These are phyloP conservation scores for Euphrasia confusa DNA, from an alignment of 257 asterid species.

Conservation along the genomic window DNA sequence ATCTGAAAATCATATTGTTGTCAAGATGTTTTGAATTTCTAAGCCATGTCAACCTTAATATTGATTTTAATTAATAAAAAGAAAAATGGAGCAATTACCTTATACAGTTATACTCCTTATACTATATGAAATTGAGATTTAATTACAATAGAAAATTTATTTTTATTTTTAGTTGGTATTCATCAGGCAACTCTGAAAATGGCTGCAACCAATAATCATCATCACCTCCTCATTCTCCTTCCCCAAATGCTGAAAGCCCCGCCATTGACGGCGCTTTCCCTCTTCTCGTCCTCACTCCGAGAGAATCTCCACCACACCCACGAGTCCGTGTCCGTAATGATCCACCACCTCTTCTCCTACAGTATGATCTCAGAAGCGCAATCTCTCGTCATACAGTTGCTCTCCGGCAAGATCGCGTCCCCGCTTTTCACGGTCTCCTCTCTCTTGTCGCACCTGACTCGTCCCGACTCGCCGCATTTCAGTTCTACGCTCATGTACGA, in stretches of 20 bases:
- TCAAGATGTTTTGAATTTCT: too few relatives aligned
- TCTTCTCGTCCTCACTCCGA: slow-evolving; percentile 41
- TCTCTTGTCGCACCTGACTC: slow-evolving; percentile 38
- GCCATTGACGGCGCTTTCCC: slow-evolving; percentile 49
- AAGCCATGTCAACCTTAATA: too few relatives aligned
- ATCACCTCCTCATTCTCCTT: slow-evolving; percentile 30
- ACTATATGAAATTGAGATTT: too few relatives aligned
- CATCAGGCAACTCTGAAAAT: slow-evolving; percentile 22
- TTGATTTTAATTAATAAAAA: too few relatives aligned
- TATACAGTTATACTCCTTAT: too few relatives aligned
- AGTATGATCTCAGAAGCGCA: slow-evolving; percentile 41
- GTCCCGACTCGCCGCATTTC: slow-evolving; percentile 12
- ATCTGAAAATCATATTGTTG: too few relatives aligned
- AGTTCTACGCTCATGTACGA: slow-evolving; percentile 41
- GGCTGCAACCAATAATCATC: slow-evolving; percentile 29
- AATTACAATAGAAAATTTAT: too few relatives aligned
- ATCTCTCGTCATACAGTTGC: slow-evolving; percentile 40
- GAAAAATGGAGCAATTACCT: too few relatives aligned
- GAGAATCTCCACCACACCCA: slow-evolving; percentile 45
- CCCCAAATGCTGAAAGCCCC: slow-evolving; percentile 57
- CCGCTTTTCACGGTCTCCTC: slow-evolving; percentile 46
- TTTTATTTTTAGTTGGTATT: too few relatives aligned
- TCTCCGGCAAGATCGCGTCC: slow-evolving; percentile 49
- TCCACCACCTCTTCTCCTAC: slow-evolving; percentile 48
- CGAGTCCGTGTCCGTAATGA: slow-evolving; percentile 42